A percentile compares a stretch with the other conserved stretches of the same genome.
Conservation (phyloP, 2,329 filamentous ascomycete species). For the Colletotrichum sp. region DNA sequence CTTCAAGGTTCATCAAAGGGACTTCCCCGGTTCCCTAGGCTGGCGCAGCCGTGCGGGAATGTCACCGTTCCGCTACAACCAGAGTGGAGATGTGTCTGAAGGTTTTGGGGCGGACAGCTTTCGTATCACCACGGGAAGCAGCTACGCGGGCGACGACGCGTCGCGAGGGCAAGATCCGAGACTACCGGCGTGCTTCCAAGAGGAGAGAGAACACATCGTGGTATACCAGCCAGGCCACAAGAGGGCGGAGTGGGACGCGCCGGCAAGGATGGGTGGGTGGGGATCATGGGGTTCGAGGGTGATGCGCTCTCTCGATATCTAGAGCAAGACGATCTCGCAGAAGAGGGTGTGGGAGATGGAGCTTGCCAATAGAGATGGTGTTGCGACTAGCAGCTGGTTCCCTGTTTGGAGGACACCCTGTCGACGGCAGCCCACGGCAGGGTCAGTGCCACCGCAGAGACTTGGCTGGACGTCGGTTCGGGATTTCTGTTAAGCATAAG, state of each 20-base stretch:
- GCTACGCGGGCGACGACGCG: neutral
- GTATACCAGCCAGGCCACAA: neutral
- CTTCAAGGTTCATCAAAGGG: neutral
- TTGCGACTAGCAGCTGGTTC: neutral
- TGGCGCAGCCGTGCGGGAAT: neutral
- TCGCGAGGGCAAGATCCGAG: constrained; percentile 17
- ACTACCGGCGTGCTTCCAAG: constrained; percentile 7
- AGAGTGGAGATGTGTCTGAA: neutral
- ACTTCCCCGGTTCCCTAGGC: neutral
- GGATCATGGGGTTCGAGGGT: constrained; percentile 18
- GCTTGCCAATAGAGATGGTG: neutral
- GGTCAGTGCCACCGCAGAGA: constrained; percentile 2
- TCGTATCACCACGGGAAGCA: neutral
- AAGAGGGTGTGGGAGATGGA: constrained; percentile 20
- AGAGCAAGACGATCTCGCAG: constrained; percentile 11
- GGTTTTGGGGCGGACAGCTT: neutral
- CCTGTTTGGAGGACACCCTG: constrained; percentile 4
- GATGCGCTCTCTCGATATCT: constrained; percentile 9
- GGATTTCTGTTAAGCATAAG: constrained; percentile 18
- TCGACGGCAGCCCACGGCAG: neutral
- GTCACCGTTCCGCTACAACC: constrained; percentile 7
- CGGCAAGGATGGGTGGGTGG: constrained; percentile 18
- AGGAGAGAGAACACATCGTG: neutral
- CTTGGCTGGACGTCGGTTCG: neutral
- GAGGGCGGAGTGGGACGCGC: constrained; percentile 5